Conservation (phyloP, 1,139 yeast genomes). For the Hyphopichia fennica region DNA sequence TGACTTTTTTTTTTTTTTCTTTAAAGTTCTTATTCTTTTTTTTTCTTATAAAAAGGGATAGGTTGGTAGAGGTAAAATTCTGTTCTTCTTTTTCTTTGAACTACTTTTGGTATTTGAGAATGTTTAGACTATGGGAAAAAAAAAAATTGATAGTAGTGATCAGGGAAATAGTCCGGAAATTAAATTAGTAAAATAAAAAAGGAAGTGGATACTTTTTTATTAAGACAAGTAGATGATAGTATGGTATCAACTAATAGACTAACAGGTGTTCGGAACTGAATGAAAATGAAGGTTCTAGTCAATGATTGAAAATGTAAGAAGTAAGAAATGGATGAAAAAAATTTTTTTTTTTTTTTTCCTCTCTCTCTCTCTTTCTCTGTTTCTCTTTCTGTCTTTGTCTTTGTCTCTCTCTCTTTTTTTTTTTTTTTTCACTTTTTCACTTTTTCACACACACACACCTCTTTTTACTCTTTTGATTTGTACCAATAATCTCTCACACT, state of each 20-base stretch:
- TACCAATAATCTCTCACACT: no score
- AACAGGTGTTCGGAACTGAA: background rate
- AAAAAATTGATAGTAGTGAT: background rate
- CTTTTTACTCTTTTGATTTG: no score
- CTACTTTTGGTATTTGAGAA: background rate
- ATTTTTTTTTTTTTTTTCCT: background rate
- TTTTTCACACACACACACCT: no score
- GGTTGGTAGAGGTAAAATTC: background rate
- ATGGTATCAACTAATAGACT: background rate
- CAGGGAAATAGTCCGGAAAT: background rate
- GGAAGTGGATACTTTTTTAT: background rate
- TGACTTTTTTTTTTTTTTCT: background rate
- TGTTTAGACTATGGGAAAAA: background rate
- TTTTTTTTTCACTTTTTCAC: no score
- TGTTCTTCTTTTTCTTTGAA: background rate
- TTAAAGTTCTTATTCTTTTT: background rate
- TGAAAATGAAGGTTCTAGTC: background rate
- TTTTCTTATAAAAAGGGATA: background rate
- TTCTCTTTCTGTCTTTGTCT: no score
- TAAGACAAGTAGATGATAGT: background rate
- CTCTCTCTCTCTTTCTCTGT: background rate
- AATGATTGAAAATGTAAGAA: background rate
- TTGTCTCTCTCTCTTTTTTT: no score
- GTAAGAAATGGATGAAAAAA: slow-evolving; percentile 1
- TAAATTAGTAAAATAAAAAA: background rate